A percentile compares a stretch with the other conserved stretches of the same genome.
Evolutionary conservation across 495 filamentous ascomycete species (phyloP).

Genomic region (Hypoxylon fuscum): DNA sequence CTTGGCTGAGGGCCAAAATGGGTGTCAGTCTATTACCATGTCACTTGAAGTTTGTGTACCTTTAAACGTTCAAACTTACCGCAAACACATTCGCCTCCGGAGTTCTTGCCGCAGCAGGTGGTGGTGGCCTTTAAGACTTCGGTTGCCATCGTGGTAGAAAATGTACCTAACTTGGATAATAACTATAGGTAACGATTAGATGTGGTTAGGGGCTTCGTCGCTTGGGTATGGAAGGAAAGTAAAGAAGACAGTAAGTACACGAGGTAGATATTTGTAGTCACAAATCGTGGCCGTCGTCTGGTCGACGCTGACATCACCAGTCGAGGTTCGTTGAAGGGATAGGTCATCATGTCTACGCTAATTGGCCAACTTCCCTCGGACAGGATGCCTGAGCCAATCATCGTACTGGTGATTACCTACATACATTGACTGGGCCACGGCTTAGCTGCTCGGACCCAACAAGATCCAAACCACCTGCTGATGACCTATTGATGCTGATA

Average conservation of each 20-base stretch:
- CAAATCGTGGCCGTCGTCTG: not conserved
- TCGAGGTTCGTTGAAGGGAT: conserved; percentile 10
- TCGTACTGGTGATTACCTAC: conserved; percentile 29
- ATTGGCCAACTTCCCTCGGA: conserved; percentile 23
- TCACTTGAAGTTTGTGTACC: not conserved
- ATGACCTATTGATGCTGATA: conserved; percentile 16
- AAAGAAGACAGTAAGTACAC: not conserved
- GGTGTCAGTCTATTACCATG: conserved; percentile 13
- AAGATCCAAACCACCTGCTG: conserved; percentile 24
- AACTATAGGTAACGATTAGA: not conserved
- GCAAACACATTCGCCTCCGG: conserved; percentile 57
- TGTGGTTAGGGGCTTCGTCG: not conserved
- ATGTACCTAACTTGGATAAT: too few species aligned
- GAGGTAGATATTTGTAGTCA: conserved; percentile 25
- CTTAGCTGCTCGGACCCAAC: not conserved
- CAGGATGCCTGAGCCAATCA: conserved; percentile 16
- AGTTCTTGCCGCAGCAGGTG: conserved; percentile 63
- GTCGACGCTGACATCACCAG: conserved; percentile 36
- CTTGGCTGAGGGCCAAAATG: conserved; percentile 47
- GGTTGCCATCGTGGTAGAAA: conserved; percentile 37
- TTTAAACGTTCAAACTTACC: conserved; percentile 43
- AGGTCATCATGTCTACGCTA: conserved; percentile 32
- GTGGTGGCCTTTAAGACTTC: conserved; percentile 44
- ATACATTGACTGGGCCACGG: not conserved
- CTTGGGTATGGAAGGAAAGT: not conserved